Conservation (phyloP, 1,284 basidiomycete genomes). For the Earliella scabrosa region DNA sequence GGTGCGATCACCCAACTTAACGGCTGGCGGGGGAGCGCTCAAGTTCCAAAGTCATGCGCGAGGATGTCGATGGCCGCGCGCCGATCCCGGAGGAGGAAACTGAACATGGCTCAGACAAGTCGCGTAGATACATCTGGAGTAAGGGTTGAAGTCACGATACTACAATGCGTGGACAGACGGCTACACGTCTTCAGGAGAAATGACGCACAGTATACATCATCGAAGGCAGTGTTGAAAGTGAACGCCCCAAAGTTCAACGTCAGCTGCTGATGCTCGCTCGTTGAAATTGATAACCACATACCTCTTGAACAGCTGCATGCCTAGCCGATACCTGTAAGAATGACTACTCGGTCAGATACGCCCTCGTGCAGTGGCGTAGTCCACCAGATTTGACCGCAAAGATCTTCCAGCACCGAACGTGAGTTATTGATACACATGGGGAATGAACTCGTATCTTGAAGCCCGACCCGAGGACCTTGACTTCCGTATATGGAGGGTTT, state of each 20-base stretch:
- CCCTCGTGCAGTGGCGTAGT: slow-evolving; percentile 88
- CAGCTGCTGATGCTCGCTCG: no score
- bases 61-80: no score
- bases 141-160: background rate
- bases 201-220: slow-evolving; percentile 90
- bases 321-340: slow-evolving; percentile 74
- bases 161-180: no score
- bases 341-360: background rate
- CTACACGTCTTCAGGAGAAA: slow-evolving; percentile 86
- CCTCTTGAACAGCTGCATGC: slow-evolving; percentile 83
- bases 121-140: slow-evolving; percentile 81
- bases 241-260: no score
- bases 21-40: no score
- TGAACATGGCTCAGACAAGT: slow-evolving; percentile 95
- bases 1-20: no score
- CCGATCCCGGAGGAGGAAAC: slow-evolving; percentile 81
- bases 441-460: slow-evolving; percentile 56
- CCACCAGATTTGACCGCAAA: slow-evolving; percentile 92
- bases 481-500: slow-evolving; percentile 87
- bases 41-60: no score
- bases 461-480: slow-evolving; percentile 84
- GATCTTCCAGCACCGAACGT: slow-evolving; percentile 67
- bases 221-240: slow-evolving; percentile 72
- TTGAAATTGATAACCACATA: no score
- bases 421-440: background rate